These are phyloP conservation scores for Vigna nakashimae DNA, from an alignment of 306 rosid genomes.

Conservation along the genomic window DNA sequence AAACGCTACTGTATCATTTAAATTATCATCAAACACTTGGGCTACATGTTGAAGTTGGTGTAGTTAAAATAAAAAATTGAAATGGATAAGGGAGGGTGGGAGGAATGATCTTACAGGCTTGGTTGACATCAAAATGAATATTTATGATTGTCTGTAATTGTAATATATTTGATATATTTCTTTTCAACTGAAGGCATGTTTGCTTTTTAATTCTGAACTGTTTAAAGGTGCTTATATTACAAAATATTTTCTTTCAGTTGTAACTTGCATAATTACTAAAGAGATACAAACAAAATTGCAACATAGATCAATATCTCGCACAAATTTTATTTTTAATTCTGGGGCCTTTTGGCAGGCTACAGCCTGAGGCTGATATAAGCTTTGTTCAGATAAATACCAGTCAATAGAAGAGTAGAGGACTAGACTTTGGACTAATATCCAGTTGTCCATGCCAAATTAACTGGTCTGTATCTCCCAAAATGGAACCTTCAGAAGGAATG, in stretches of 20 bases:
- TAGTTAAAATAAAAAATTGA: slow-evolving; percentile 29
- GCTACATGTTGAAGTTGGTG: slow-evolving; percentile 32
- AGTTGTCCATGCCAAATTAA: not conserved
- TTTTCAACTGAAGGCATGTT: slow-evolving; percentile 27
- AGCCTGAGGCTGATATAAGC: not conserved
- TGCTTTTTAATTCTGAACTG: not conserved
- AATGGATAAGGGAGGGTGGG: slow-evolving; percentile 26
- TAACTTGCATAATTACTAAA: slow-evolving; percentile 27
- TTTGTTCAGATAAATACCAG: not conserved
- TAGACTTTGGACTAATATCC: not conserved
- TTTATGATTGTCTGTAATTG: not conserved
- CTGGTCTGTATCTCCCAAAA: not conserved
- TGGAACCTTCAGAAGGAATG: slow-evolving; percentile 3
- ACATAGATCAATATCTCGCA: not conserved
- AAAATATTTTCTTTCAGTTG: slow-evolving; percentile 12
- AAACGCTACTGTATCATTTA: slow-evolving; percentile 36
- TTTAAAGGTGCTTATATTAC: slow-evolving; percentile 10
- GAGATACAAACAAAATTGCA: not conserved
- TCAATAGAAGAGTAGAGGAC: not conserved
- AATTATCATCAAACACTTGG: slow-evolving; percentile 5
- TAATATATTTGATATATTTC: not conserved
- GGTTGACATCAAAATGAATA: slow-evolving; percentile 32
- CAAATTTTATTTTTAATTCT: not conserved
- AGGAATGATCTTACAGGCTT: slow-evolving; percentile 8
- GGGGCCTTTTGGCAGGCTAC: not conserved